Evolutionary conservation across 1,139 yeast genomes (phyloP), one percentile per base, ranked within the genome.

Genomic region (Kodamaea alishanica): DNA sequence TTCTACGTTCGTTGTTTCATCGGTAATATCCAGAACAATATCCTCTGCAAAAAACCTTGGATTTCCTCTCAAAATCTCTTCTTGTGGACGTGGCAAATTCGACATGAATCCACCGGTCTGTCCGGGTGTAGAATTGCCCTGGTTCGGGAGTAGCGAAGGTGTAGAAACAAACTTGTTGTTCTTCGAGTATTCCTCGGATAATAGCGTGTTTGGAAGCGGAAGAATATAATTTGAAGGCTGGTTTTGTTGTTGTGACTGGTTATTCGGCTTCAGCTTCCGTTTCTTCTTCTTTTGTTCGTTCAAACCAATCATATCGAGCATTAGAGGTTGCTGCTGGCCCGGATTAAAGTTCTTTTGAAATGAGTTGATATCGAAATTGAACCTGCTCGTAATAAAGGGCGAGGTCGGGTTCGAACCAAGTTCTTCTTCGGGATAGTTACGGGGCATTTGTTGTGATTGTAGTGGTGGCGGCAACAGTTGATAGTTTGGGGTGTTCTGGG

Each of bases 161-260:
- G 41, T n/a, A 2, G 41, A 26, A 5, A 39, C 15, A 24, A 25
- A 41, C 23, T 41, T 41, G 25, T 27, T 27, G 22, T 22, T 8
- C 7, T 34, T 32, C 33, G 11, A 32, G 28, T 10, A 32, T 28
- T 30, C 47, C 24, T 36, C 42, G 2, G 45, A 22, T 6, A 42
- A 33, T 33, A 52, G 38, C 10, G 47, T 35, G 15, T 42, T 51
- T n/a, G 56, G 56, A 35, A 51, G 44, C 8, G 58, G 58, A 34
- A 49, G 49, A 12, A 49, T 51, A 31, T 51, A 51, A 2, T 20
- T 23, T 3, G 50, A 15, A 42, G 28, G 47, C 42, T 23, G 39
- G 27, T 5, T 40, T 28, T 6, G 29, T 33, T 27, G n/a, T n/a
- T n/a, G n/a, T n/a, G n/a, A n/a, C n/a, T n/a, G 20, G 4, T 15